Base-by-base conservation (phyloP, 2,329 filamentous ascomycete genomes). In the Lojkania enalia region DNA sequence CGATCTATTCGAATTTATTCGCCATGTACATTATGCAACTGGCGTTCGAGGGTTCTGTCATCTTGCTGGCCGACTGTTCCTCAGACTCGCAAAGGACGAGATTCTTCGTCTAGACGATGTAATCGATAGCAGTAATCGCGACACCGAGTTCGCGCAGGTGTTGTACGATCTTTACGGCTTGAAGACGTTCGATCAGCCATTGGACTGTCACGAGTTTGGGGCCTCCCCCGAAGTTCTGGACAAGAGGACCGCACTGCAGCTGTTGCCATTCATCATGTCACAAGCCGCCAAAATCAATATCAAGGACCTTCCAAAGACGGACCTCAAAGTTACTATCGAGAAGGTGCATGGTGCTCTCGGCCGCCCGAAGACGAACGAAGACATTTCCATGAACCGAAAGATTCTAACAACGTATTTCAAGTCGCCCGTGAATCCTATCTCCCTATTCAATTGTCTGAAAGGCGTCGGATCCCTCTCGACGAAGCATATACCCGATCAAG, bases 321-420 rank as follows among this genome's bases (percentile, higher is more conserved):
- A 97, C 44, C 76, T 99, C 42, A 95, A 92, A 66, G 83, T 79
- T 13, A 90, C 90, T 0, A 94, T 99, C 46, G 94, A 99, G 47
- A 90, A 91, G 56, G 89, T 99, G 71, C 91, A 97, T 65, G 85
- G 89, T 55, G 86, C 88, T 4, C 86, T 97, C 42, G 90, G 89
- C 1, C 71, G 75, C 14, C 82, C 86, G 20, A 96, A 91, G 66
- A 82, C 86, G 11, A 87, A 86, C 1, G 82, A 88, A 4, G 84
- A 90, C 49, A 85, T 95, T 70, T 80, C 86, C n/a, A 86, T 94
- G 66, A 99, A 99, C 67, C 79, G 89, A 44, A 86, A 90, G 42
- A 85, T 95, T 52, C 85, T 94, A 44, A 87, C 84, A 3, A 81
- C 88, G 20, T 94, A 88, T 60, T 76, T 97, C 38, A 92, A 89